These are phyloP conservation scores for Colletotrichum godetiae DNA, from an alignment of 2,329 filamentous ascomycete species.

Conservation along the genomic window DNA sequence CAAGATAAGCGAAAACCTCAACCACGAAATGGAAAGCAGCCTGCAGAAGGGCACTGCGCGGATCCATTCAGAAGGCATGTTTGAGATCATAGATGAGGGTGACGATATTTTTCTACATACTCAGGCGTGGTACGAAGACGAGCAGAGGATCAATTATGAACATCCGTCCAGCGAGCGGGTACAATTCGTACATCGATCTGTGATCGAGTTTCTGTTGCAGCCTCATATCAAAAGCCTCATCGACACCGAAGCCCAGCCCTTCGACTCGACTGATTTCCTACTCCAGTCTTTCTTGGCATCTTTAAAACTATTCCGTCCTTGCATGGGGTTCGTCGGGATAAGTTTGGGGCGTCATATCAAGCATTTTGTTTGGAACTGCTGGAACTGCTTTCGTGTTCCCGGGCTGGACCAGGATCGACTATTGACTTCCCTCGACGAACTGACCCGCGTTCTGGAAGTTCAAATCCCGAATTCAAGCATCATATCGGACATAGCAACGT, in stretches of 20 bases:
- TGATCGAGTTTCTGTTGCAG: not conserved
- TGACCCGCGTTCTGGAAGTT: not conserved
- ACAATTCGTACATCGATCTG: not conserved
- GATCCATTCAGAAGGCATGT: too few relatives aligned
- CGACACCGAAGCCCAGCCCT: not conserved
- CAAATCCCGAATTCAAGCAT: not conserved
- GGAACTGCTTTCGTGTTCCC: not conserved
- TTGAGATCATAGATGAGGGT: too few relatives aligned
- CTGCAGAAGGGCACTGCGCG: not conserved
- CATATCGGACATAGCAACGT: too few relatives aligned
- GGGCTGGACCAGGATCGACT: not conserved
- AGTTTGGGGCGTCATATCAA: accelerated
- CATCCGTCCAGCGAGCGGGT: not conserved
- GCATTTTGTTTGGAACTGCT: accelerated
- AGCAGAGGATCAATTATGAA: not conserved
- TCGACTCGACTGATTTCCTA: not conserved
- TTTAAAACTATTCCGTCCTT: not conserved
- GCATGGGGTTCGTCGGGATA: not conserved
- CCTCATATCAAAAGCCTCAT: not conserved
- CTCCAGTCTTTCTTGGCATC: not conserved
- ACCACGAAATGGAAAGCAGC: not conserved
- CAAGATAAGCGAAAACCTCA: not conserved
- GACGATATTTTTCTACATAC: not conserved
- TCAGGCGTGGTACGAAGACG: not conserved
- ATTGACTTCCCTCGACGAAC: not conserved